These are phyloP conservation scores for Sclerotinia spermophila DNA, from an alignment of 2,329 filamentous ascomycete species.

Conservation along the genomic window DNA sequence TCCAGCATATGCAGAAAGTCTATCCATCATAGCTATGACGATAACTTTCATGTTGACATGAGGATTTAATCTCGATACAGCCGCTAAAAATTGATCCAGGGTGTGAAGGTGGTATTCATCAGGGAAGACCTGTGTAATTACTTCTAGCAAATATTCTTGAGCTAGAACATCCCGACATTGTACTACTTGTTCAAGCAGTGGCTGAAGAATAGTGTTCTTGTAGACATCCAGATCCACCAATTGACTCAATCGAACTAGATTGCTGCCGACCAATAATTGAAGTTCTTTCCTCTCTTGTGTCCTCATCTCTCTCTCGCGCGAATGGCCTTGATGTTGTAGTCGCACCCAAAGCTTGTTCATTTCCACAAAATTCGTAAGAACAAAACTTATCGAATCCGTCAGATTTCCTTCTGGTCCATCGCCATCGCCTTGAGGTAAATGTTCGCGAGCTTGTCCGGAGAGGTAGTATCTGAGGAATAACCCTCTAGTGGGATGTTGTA, in stretches of 20 bases:
- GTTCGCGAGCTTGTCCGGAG: constrained; percentile 88
- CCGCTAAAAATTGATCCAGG: constrained; percentile 88
- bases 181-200: constrained; percentile 91
- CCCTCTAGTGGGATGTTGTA: constrained; percentile 93
- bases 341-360: constrained; percentile 99
- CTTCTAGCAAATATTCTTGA: constrained; percentile 95
- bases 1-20: constrained; percentile 90
- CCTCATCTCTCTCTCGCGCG: constrained; percentile 85
- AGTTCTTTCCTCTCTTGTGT: constrained; percentile 94
- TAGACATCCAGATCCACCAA: constrained; percentile 93
- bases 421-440: constrained; percentile 73
- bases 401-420: constrained; percentile 94
- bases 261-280: constrained; percentile 92
- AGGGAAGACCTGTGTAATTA: constrained; percentile 97
- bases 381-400: constrained; percentile 96
- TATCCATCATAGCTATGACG: constrained; percentile 96
- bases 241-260: constrained; percentile 91
- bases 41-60: constrained; percentile 98
- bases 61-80: constrained; percentile 87
- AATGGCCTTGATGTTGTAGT: constrained; percentile 95
- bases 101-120: constrained; percentile 98
- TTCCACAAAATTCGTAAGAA: constrained; percentile 97
- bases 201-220: constrained; percentile 83
- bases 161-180: constrained; percentile 96
- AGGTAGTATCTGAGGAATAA: constrained; percentile 96